Evolutionary conservation across 2,329 filamentous ascomycete species (phyloP).

Genomic region (Verticillium tricorpus): DNA sequence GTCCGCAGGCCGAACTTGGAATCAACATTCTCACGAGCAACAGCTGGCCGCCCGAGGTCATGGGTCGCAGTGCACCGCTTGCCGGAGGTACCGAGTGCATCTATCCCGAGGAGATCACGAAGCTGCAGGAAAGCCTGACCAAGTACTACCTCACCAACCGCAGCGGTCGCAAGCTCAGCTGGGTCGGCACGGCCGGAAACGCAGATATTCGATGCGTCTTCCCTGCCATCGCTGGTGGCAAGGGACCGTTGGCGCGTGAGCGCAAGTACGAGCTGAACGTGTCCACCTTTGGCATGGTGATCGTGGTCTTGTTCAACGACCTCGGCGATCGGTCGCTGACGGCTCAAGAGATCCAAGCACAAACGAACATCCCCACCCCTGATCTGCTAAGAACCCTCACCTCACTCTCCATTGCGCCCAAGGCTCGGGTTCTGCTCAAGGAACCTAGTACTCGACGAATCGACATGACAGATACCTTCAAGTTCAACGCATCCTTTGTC

Average conservation of each 20-base stretch:
- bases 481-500: constrained; percentile 75
- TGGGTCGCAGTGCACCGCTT: constrained; percentile 57
- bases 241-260: constrained; percentile 54
- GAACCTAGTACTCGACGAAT: constrained; percentile 75
- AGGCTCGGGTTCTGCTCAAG: constrained; percentile 76
- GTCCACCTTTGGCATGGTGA: constrained; percentile 87
- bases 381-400: constrained; percentile 77
- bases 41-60: constrained; percentile 89
- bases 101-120: constrained; percentile 70
- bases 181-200: constrained; percentile 67
- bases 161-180: constrained; percentile 82
- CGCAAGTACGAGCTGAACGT: constrained; percentile 87
- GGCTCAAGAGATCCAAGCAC: constrained; percentile 76
- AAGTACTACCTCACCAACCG: constrained; percentile 84
- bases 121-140: constrained; percentile 78
- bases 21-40: constrained; percentile 88
- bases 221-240: constrained; percentile 66
- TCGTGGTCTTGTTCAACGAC: constrained; percentile 86
- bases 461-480: constrained; percentile 72
- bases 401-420: constrained; percentile 76
- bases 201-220: constrained; percentile 83
- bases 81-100: constrained; percentile 53
- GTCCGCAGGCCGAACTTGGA: constrained; percentile 68
- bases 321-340: constrained; percentile 48
- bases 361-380: constrained; percentile 69